phyloP scores from a whole-genome alignment of 495 filamentous ascomycete species.

The Recurvomyces mirabilis region DNA sequence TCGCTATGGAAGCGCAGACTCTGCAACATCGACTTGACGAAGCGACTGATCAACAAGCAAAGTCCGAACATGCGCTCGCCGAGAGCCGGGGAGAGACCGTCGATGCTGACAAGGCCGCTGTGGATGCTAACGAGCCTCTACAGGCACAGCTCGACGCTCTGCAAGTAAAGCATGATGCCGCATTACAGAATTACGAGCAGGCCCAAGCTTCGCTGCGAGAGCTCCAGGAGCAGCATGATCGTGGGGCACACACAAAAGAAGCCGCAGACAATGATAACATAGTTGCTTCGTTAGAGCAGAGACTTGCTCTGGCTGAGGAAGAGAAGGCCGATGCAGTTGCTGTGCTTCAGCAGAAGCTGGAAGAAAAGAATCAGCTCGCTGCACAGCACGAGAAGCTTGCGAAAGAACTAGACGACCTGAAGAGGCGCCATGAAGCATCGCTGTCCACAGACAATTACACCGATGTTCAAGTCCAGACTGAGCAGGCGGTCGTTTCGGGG shows the following conservation, averaged over 20 bases:
- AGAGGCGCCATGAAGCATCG: too few species aligned
- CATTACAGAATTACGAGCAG: constrained; percentile 2
- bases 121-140: neutral
- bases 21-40: constrained; percentile 11
- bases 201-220: neutral
- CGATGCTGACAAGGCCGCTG: constrained; percentile 2
- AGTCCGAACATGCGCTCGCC: constrained; percentile 6
- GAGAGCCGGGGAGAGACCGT: constrained; percentile 3
- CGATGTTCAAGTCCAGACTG: constrained; percentile 12
- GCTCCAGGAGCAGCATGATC: neutral
- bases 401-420: constrained; percentile 7
- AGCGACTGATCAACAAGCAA: constrained; percentile 5
- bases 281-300: constrained; percentile 1
- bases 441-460: neutral
- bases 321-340: constrained; percentile 10
- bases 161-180: constrained; percentile 1
- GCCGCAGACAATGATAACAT: neutral
- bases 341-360: constrained; percentile 8
- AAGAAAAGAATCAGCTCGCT: constrained; percentile 12
- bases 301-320: constrained; percentile 5
- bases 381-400: constrained; percentile 9
- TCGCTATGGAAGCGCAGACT: neutral
- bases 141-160: neutral
- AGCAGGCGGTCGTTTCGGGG: too few species aligned
- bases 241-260: neutral